phyloP scores from a whole-genome alignment of 2,329 filamentous ascomycete genomes.

The Lasiodiplodia citricola region DNA sequence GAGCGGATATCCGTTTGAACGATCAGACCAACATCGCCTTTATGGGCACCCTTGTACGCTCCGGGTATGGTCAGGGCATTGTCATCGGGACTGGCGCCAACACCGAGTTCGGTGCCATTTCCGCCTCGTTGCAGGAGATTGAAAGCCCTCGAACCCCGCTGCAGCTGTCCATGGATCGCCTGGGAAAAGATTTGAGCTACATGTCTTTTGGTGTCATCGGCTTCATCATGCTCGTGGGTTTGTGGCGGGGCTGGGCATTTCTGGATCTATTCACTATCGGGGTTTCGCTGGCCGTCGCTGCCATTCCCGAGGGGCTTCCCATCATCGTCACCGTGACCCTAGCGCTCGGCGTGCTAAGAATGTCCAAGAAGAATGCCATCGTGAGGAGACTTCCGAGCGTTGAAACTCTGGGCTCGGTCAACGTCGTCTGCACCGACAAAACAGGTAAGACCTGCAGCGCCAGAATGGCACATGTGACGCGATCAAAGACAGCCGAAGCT shows the following conservation, averaged over 20 bases:
- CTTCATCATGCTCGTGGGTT: conserved; percentile 87
- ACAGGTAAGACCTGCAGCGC: conserved; percentile 62
- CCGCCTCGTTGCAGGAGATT: conserved; percentile 89
- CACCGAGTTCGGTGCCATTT: conserved; percentile 96
- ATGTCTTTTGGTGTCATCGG: conserved; percentile 95
- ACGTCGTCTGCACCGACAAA: conserved; percentile 99
- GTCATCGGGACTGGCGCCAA: conserved; percentile 95
- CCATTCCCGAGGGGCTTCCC: conserved; percentile 92
- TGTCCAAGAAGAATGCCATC: conserved; percentile 95
- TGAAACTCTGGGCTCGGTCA: conserved; percentile 96
- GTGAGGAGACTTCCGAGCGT: conserved; percentile 95
- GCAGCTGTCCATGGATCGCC: conserved; percentile 95
- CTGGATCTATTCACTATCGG: conserved; percentile 98
- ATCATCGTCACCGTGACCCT: conserved; percentile 98
- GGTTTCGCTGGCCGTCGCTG: conserved; percentile 93
- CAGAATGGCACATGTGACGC: background rate
- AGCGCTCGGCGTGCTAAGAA: conserved; percentile 90
- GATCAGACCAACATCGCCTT: conserved; percentile 92
- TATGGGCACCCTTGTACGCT: conserved; percentile 96
- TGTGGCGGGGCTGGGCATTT: conserved; percentile 85
- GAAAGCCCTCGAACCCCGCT: conserved; percentile 93
- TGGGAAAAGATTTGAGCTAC: conserved; percentile 94
- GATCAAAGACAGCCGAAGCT: background rate
- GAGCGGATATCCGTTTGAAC: conserved; percentile 70
- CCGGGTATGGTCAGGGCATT: conserved; percentile 91